Evolutionary conservation across 331 rosid genomes (phyloP).

Genomic region (Prunus yedoensis): DNA sequence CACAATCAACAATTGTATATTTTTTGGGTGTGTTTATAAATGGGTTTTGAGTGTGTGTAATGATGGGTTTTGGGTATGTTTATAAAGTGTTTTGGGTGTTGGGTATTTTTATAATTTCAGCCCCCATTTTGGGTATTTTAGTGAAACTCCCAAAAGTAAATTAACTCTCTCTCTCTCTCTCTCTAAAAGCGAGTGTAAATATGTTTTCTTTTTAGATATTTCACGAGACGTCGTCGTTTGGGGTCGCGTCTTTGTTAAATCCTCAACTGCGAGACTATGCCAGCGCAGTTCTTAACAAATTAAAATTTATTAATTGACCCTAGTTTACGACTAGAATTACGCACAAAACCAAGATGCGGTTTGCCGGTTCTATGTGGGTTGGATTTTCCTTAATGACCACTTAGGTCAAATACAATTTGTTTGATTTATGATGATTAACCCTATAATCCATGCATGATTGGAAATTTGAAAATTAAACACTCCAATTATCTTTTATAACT

Average conservation of each 20-base stretch:
- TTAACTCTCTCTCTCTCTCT: too few relatives aligned
- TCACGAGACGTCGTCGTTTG: background rate
- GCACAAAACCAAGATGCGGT: background rate
- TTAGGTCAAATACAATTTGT: background rate
- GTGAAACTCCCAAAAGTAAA: too few relatives aligned
- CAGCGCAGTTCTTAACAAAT: background rate
- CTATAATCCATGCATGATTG: background rate
- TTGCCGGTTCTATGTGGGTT: background rate
- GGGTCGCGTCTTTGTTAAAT: background rate
- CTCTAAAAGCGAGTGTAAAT: background rate
- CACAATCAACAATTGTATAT: too few relatives aligned
- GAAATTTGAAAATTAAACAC: background rate
- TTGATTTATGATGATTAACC: background rate
- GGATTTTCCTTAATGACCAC: background rate
- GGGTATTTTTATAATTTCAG: too few relatives aligned
- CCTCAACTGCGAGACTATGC: background rate
- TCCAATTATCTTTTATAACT: background rate
- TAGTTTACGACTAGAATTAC: constrained; percentile 22
- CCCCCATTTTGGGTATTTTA: too few relatives aligned
- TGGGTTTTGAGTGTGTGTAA: too few relatives aligned
- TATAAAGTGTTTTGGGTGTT: too few relatives aligned
- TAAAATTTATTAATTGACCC: background rate
- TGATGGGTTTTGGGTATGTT: too few relatives aligned
- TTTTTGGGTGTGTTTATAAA: too few relatives aligned
- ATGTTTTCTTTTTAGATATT: background rate